Percentiles rank a stretch among this genome's conserved stretches.
Evolutionary conservation across 768 basidiomycete species (phyloP).

Genomic region (Kwoniella shandongensis): DNA sequence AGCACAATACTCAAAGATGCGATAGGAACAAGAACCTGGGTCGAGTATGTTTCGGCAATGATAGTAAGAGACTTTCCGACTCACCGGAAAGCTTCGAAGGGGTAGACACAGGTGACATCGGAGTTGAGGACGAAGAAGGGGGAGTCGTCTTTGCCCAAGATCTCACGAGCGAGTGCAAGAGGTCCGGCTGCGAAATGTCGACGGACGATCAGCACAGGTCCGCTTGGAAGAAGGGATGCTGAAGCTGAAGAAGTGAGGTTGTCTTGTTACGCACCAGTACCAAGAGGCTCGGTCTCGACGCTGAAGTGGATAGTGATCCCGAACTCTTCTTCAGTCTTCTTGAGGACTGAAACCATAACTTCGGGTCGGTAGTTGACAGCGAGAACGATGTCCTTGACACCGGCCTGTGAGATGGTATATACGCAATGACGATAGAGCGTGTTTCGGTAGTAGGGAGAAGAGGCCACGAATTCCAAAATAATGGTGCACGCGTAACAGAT

Average conservation of each 20-base stretch:
- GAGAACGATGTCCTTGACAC: conserved; percentile 58
- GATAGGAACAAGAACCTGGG: not conserved
- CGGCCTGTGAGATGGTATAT: conserved; percentile 49
- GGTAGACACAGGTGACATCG: conserved; percentile 58
- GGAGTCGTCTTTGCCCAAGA: conserved; percentile 57
- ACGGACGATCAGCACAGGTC: conserved; percentile 7
- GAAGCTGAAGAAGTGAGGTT: too few relatives aligned
- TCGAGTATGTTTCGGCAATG: not conserved
- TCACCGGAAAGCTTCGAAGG: conserved; percentile 57
- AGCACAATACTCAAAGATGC: conserved; percentile 3
- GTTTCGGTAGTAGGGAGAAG: not conserved
- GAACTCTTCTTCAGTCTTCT: conserved; percentile 57
- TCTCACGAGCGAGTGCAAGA: conserved; percentile 56
- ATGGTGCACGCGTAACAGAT: too few relatives aligned
- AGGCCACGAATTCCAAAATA: too few relatives aligned
- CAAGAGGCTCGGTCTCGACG: conserved; percentile 58
- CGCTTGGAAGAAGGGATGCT: too few relatives aligned
- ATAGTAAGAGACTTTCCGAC: conserved; percentile 8
- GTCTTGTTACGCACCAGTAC: conserved; percentile 56
- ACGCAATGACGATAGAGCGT: too few relatives aligned
- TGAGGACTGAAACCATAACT: conserved; percentile 58
- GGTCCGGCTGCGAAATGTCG: conserved; percentile 54
- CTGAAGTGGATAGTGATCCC: conserved; percentile 58
- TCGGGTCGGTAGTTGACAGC: conserved; percentile 59
- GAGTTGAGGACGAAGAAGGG: conserved; percentile 61